Conservation (phyloP, 306 rosid genomes). For the Medicago arabica region DNA sequence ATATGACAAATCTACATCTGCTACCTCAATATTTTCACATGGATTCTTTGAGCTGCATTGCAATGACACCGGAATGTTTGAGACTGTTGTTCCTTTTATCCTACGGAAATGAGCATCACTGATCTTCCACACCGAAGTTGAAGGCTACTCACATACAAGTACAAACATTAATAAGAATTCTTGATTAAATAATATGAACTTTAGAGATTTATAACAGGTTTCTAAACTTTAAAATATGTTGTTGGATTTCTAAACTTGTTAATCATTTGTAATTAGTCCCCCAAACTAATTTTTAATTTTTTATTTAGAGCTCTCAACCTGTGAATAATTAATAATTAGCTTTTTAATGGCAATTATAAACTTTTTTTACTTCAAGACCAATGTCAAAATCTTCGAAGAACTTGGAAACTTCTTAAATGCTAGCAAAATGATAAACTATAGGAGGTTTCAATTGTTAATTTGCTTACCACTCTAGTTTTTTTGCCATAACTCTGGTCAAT, state of each 20-base stretch:
- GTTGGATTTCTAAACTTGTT: too few relatives aligned
- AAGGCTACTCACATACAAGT: slow-evolving; percentile 35
- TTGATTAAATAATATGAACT: too few relatives aligned
- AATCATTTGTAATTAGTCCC: too few relatives aligned
- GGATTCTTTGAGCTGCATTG: slow-evolving; percentile 60
- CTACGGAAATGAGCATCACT: slow-evolving; percentile 63
- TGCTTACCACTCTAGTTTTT: not conserved
- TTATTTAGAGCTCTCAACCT: too few relatives aligned
- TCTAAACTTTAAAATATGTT: too few relatives aligned
- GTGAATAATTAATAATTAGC: too few relatives aligned
- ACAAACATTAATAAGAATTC: not conserved
- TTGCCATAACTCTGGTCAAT: slow-evolving; percentile 70
- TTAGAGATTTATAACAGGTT: too few relatives aligned
- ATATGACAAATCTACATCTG: slow-evolving; percentile 50
- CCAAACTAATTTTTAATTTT: too few relatives aligned
- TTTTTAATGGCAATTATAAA: too few relatives aligned
- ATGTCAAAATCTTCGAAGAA: not conserved
- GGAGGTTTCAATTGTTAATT: not conserved
- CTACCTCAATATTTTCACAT: slow-evolving; percentile 54
- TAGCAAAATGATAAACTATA: not conserved
- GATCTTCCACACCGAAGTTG: slow-evolving; percentile 62
- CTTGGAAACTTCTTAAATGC: not conserved
- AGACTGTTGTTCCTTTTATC: slow-evolving; percentile 56
- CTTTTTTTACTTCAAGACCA: not conserved
- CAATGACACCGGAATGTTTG: slow-evolving; percentile 55